phyloP scores from a whole-genome alignment of 345 rosid genomes.

The Diplotaxis tenuifolia region DNA sequence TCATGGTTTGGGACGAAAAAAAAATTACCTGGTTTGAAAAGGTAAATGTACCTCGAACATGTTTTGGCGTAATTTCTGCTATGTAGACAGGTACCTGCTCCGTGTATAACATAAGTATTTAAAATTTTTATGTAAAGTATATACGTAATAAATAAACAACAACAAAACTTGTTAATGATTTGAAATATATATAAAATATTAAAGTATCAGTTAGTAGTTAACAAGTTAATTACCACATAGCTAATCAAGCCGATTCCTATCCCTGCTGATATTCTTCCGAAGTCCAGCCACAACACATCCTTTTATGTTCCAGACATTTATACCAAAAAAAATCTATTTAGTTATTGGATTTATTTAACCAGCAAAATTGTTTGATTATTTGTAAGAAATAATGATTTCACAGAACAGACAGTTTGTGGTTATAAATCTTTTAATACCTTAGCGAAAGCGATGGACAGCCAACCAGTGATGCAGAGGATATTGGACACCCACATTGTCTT shows the following conservation, averaged over 20 bases:
- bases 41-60: slow-evolving; percentile 32
- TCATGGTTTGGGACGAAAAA: not conserved
- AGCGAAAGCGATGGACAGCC: slow-evolving; percentile 51
- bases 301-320: slow-evolving; percentile 25
- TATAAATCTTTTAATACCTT: slow-evolving; percentile 35
- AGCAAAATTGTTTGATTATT: not conserved
- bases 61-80: slow-evolving; percentile 38
- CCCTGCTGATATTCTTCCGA: slow-evolving; percentile 44
- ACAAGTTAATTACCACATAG: slow-evolving; percentile 43
- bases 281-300: slow-evolving; percentile 39
- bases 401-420: not conserved
- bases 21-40: slow-evolving; percentile 34
- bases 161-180: not conserved
- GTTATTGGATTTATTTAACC: not conserved
- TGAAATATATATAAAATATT: not conserved
- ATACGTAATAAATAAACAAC: not conserved
- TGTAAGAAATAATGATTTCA: not conserved
- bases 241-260: slow-evolving; percentile 40
- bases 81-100: slow-evolving; percentile 39
- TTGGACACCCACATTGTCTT: slow-evolving; percentile 48
- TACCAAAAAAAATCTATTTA: slow-evolving; percentile 10
- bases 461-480: slow-evolving; percentile 43
- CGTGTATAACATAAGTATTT: not conserved
- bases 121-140: not conserved
- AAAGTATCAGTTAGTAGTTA: not conserved